Conservation (phyloP, 2,329 filamentous ascomycete genomes). For the Fusarium camptoceras region DNA sequence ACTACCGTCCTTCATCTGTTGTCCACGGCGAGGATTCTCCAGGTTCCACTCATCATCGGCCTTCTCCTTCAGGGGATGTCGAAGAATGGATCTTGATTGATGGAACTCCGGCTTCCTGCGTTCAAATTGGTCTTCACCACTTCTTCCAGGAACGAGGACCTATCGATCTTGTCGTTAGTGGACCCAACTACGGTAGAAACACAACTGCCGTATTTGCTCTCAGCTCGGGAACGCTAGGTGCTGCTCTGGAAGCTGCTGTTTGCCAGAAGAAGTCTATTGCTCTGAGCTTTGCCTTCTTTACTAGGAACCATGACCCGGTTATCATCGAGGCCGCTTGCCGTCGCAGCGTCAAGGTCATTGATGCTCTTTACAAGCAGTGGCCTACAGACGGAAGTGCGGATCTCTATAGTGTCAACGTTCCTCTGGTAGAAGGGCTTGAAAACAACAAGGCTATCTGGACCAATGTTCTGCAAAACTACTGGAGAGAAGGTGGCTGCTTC, state of each 20-base stretch:
- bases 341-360: conserved; percentile 80
- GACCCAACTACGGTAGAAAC: conserved; percentile 87
- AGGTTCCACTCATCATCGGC: conserved; percentile 71
- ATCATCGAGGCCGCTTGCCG: conserved; percentile 82
- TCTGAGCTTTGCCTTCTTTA: conserved; percentile 90
- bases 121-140: conserved; percentile 85
- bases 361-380: conserved; percentile 83
- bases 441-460: conserved; percentile 82
- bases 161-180: conserved; percentile 81
- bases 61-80: conserved; percentile 65
- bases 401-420: conserved; percentile 93
- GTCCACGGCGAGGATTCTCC: conserved; percentile 61
- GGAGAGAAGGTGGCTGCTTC: conserved; percentile 87
- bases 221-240: conserved; percentile 81
- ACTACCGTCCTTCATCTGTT: conserved; percentile 74
- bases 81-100: conserved; percentile 88
- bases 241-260: conserved; percentile 80
- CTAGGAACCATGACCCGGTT: conserved; percentile 81
- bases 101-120: conserved; percentile 83
- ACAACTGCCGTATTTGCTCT: conserved; percentile 83
- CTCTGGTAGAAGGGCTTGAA: conserved; percentile 81
- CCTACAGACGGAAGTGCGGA: conserved; percentile 73
- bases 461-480: conserved; percentile 89
- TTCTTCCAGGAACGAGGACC: conserved; percentile 79
- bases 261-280: conserved; percentile 80